These are phyloP conservation scores for Elaeis oleifera DNA, from an alignment of 202 grass and related monocot genomes.

Conservation along the genomic window DNA sequence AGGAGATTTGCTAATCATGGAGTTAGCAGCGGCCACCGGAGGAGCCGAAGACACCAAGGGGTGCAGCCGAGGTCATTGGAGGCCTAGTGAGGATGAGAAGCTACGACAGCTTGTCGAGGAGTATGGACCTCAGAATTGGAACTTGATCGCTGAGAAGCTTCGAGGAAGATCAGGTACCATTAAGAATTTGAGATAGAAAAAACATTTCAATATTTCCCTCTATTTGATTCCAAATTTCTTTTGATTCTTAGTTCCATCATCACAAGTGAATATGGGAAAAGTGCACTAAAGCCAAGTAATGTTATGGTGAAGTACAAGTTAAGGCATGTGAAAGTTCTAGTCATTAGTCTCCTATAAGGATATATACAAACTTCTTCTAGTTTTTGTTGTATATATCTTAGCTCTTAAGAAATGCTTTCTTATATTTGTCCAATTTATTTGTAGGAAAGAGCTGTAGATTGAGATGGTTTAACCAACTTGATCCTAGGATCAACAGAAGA, in stretches of 20 bases:
- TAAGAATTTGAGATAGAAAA: not conserved
- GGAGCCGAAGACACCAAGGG: not conserved
- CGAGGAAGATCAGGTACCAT: slow-evolving; percentile 17
- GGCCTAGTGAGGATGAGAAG: slow-evolving; percentile 11
- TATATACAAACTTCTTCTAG: too few relatives aligned
- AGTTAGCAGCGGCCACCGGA: not conserved
- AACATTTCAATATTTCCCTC: not conserved
- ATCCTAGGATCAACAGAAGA: slow-evolving; percentile 18
- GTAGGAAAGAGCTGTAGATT: slow-evolving; percentile 18
- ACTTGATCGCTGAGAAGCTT: slow-evolving; percentile 8
- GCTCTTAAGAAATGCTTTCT: too few relatives aligned
- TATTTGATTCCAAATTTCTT: not conserved
- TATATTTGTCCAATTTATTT: not conserved
- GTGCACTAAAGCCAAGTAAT: too few relatives aligned
- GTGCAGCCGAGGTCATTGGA: slow-evolving; percentile 14
- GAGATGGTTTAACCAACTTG: slow-evolving; percentile 21
- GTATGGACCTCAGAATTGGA: slow-evolving; percentile 19
- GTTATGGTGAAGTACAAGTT: too few relatives aligned
- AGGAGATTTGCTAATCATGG: not conserved
- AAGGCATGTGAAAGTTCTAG: too few relatives aligned
- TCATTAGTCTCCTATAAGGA: too few relatives aligned
- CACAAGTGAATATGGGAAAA: too few relatives aligned
- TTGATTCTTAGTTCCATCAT: too few relatives aligned
- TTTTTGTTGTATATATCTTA: too few relatives aligned
- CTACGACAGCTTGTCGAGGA: slow-evolving; percentile 7